Base-by-base conservation (phyloP, 768 basidiomycete species). In the Phylloporus sp. region DNA sequence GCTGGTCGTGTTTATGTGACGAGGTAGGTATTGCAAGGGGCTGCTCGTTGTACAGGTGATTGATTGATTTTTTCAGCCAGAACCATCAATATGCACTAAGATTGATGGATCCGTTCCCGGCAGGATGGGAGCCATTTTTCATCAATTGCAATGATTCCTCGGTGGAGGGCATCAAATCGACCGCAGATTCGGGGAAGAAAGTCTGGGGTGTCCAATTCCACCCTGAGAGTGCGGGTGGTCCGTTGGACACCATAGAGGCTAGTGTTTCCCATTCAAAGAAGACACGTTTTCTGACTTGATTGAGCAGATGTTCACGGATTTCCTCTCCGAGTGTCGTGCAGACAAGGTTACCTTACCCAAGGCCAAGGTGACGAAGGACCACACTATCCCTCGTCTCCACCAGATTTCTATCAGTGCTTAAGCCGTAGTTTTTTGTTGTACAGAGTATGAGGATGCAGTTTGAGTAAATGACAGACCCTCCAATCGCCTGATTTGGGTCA, bases 201-300 rank as follows among this genome's bases (percentile, higher is more conserved):
- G 80, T 98, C 27, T 98, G 94, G 92, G 97, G 95, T 59, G 95
- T 98, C 20, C 97, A 99, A 65, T 99, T 98, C 84, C 97, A 99
- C 71, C 97, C 97, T 15, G 97, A 99, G 72, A 94, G 92, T 56
- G 90, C 93, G 24, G 95, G 97, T 35, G 95, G 95, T n/a, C 97
- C 97, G 39, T 80, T 98, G 51, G 97, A 98, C 68, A 98, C 97
- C 4, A 97, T 98, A 54, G 93, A 95, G 82, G 92, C 91, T 50
- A 45, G 80, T 70, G 12, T 2, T 31, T 18, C 10, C 24, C 18
- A 12, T 31, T 29, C 16, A 16, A 5, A n/a, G 12, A 38, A 2
- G 5, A 31, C 18, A 13, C n/a, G n/a, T 20, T n/a, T n/a, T 42
- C 34, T 53, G 34, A 39, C 54, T 35, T 29, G 18, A 45, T 46